Percentiles rank a stretch among this genome's conserved stretches.
Conservation (phyloP, 805 yeast species). For the Tetrapisispora fleetii region DNA sequence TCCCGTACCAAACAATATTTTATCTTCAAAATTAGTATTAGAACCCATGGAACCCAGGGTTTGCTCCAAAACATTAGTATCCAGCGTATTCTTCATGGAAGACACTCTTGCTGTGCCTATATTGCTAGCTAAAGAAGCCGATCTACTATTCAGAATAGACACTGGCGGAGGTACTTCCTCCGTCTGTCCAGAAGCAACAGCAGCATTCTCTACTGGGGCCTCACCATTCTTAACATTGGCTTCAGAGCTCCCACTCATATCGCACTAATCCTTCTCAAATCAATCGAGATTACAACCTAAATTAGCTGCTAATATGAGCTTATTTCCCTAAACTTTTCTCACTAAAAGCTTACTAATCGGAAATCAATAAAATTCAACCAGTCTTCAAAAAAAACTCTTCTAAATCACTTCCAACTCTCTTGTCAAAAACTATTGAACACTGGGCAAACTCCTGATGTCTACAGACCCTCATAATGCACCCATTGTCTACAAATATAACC, state of each 20-base stretch:
- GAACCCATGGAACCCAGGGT: not conserved
- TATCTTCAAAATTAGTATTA: not conserved
- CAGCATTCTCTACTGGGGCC: not conserved
- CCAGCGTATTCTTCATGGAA: not conserved
- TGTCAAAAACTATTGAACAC: too few relatives aligned
- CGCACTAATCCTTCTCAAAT: not conserved
- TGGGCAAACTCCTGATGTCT: too few relatives aligned
- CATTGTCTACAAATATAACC: too few relatives aligned
- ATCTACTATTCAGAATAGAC: conserved; percentile 11
- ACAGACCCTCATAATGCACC: too few relatives aligned
- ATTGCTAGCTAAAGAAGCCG: conserved; percentile 1
- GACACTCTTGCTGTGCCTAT: not conserved
- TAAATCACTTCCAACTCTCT: too few relatives aligned
- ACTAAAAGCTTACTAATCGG: too few relatives aligned
- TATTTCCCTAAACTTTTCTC: too few relatives aligned
- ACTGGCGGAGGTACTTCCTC: conserved; percentile 8
- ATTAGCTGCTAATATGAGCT: not conserved
- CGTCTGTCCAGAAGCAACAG: not conserved
- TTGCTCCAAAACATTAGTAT: not conserved
- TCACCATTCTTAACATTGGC: not conserved
- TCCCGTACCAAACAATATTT: not conserved
- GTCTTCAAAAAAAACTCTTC: too few relatives aligned
- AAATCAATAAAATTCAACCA: too few relatives aligned
- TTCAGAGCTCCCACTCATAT: not conserved
- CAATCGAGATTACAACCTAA: not conserved